phyloP scores from a whole-genome alignment of 2,329 filamentous ascomycete species.

The Trichoderma brevicompactum region DNA sequence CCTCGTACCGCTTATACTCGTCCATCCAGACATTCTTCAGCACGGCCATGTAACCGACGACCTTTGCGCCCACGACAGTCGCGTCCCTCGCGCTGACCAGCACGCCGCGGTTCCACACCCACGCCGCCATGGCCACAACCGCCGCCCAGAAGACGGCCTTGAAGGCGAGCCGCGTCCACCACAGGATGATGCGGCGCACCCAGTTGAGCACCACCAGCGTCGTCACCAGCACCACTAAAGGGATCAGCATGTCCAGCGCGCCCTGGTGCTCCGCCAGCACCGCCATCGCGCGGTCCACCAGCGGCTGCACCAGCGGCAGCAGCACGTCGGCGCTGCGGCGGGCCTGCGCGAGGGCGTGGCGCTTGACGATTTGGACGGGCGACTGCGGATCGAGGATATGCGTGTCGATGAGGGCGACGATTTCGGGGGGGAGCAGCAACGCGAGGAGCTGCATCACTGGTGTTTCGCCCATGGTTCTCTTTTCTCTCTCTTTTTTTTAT shows the following conservation, averaged over 20 bases:
- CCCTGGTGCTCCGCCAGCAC: slow-evolving; percentile 44
- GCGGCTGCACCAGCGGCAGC: slow-evolving; percentile 49
- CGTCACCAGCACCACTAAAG: slow-evolving; percentile 49
- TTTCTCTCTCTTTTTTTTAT: not conserved
- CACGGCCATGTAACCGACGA: slow-evolving; percentile 53
- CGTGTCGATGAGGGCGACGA: slow-evolving; percentile 50
- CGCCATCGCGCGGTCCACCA: slow-evolving; percentile 47
- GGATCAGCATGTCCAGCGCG: slow-evolving; percentile 40
- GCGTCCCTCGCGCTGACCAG: slow-evolving; percentile 67
- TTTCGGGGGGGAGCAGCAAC: slow-evolving; percentile 51
- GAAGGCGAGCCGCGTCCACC: slow-evolving; percentile 72
- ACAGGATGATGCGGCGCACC: slow-evolving; percentile 73
- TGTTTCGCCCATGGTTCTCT: slow-evolving; percentile 42
- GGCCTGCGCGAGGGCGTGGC: slow-evolving; percentile 41
- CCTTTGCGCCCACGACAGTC: slow-evolving; percentile 47
- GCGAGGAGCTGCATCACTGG: slow-evolving; percentile 44
- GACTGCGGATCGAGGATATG: slow-evolving; percentile 54
- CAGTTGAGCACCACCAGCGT: slow-evolving; percentile 71
- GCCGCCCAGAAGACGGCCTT: slow-evolving; percentile 67
- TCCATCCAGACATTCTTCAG: slow-evolving; percentile 59
- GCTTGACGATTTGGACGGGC: slow-evolving; percentile 49
- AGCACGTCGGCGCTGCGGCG: slow-evolving; percentile 40
- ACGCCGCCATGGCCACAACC: slow-evolving; percentile 57
- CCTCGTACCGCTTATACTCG: slow-evolving; percentile 63
- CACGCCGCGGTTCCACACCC: slow-evolving; percentile 68